Conservation (phyloP, 2,329 filamentous ascomycete genomes). For the Aureobasidium uvarum region DNA sequence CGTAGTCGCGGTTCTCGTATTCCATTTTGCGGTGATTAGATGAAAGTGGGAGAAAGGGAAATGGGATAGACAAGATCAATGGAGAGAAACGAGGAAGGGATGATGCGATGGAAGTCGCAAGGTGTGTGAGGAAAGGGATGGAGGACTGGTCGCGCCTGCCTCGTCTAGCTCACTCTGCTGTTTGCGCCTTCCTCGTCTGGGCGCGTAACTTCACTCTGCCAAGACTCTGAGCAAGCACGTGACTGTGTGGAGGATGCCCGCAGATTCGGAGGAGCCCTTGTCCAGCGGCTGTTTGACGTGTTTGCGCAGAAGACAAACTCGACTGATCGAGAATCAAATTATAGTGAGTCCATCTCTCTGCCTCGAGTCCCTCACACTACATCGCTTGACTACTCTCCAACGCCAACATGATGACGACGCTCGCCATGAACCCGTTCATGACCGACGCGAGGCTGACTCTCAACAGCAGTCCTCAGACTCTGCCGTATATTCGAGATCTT, state of each 20-base stretch:
- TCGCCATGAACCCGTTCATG: background rate
- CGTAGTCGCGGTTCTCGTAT: conserved; percentile 66
- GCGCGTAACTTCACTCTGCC: conserved; percentile 14
- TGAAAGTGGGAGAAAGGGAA: conserved; percentile 20
- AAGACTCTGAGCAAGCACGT: background rate
- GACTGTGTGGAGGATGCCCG: background rate
- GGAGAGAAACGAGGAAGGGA: conserved; percentile 24
- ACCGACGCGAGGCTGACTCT: background rate
- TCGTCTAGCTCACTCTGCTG: conserved; percentile 17
- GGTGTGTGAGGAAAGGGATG: conserved; percentile 16
- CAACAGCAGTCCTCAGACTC: background rate
- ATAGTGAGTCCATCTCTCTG: background rate
- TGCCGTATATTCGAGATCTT: background rate
- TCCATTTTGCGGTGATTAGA: conserved; percentile 53
- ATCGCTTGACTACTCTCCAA: background rate
- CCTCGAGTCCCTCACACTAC: background rate
- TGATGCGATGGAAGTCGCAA: conserved; percentile 22
- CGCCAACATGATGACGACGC: conserved; percentile 6
- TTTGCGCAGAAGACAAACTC: conserved; percentile 16
- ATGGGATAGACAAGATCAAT: background rate
- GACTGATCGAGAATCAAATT: background rate
- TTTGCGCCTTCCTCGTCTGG: conserved; percentile 20
- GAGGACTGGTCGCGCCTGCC: conserved; percentile 16
- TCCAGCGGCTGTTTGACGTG: background rate
- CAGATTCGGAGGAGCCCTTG: background rate